These are phyloP conservation scores for Ascochyta pisi DNA, from an alignment of 2,329 filamentous ascomycete genomes.

Conservation along the genomic window DNA sequence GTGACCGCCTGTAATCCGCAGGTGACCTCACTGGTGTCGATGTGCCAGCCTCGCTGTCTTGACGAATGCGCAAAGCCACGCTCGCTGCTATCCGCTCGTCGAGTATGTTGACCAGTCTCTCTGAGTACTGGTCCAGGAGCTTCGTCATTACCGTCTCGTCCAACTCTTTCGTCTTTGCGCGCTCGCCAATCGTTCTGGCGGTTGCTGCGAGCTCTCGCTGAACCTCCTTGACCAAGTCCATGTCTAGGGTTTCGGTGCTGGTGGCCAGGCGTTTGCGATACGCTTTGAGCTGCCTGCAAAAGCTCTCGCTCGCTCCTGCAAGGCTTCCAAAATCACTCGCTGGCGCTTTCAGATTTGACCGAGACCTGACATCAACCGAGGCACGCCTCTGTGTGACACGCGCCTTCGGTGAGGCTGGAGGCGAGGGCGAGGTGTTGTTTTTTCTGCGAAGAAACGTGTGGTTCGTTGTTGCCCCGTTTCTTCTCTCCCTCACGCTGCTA, in stretches of 20 bases:
- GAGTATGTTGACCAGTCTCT: constrained; percentile 72
- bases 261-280: constrained; percentile 65
- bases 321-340: constrained; percentile 45
- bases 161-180: constrained; percentile 49
- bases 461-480: constrained; percentile 23
- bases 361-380: constrained; percentile 59
- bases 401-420: constrained; percentile 46
- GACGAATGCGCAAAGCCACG: constrained; percentile 45
- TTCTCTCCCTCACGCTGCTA: constrained; percentile 32
- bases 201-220: constrained; percentile 64
- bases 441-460: constrained; percentile 30
- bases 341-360: constrained; percentile 49
- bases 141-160: constrained; percentile 57
- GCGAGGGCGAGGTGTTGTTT: constrained; percentile 53
- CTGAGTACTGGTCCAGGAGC: constrained; percentile 77
- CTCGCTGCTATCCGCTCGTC: constrained; percentile 69
- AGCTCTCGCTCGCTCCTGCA: constrained; percentile 58
- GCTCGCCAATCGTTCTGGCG: constrained; percentile 53
- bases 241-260: constrained; percentile 54
- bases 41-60: constrained; percentile 38
- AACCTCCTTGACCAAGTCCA: constrained; percentile 60
- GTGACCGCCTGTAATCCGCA: constrained; percentile 9
- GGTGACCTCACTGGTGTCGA: constrained; percentile 7
- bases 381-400: constrained; percentile 53
- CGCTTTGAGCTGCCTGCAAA: constrained; percentile 63